Base-by-base conservation (phyloP, 106 monocot genomes). In the Iris macrosiphon region DNA sequence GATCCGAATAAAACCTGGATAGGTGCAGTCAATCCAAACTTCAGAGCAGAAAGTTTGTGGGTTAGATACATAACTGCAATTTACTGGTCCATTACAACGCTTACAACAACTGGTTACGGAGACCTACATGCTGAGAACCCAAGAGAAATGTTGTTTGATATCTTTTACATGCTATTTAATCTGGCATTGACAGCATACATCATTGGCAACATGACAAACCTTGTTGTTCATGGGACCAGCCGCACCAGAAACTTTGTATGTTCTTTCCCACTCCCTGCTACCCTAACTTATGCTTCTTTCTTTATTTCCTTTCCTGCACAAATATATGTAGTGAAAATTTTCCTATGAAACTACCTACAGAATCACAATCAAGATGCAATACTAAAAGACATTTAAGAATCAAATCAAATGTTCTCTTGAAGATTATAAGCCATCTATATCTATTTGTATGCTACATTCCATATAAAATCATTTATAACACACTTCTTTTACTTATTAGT, bases 131-230 rank as follows among this genome's bases (percentile, higher is more conserved):
- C 87, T 20, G 81, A 77, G 45, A 87, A 87, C 46, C 18, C 81
- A 46, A 42, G 66, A 72, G 87, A 87, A 50, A 87, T 81, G 87
- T 25, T 87, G 26, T 78, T 82, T 54, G 87, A 78, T 31, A 74
- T 78, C 37, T 67, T 71, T 38, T 87, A 81, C 64, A 87, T 87
- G 87, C 43, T 87, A 19, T 87, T 87, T 54, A 77, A 87, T 65
- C 64, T 87, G 73, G 81, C 74, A 5, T 52, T 87, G 39, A 87
- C 77, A 18, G 77, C 87, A 49, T 87, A 87, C 58, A 57, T 87
- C 54, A 87, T 87, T 48, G 87, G 87, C 17, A 87, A 87, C 61
- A 87, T 87, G 87, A 87, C 81, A 23, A 87, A 87, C 51, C 74
- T 87, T 34, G 71, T 87, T n/a, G 87, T 87, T 7, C 87, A 87